phyloP scores from a whole-genome alignment of 768 basidiomycete species.

The Mycena galopus region DNA sequence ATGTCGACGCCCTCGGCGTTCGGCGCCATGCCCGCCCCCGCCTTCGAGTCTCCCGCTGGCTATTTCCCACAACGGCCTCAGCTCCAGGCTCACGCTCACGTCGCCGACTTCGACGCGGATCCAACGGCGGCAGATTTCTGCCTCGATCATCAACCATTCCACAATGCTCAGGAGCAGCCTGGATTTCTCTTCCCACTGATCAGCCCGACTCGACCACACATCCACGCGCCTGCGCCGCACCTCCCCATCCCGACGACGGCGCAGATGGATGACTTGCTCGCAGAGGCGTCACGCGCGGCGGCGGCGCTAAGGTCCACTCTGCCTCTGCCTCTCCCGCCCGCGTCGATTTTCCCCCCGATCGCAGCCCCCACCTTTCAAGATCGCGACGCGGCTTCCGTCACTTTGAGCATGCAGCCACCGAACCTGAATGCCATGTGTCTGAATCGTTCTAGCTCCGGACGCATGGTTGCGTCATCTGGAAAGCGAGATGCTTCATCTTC shows the following conservation, averaged over 20 bases:
- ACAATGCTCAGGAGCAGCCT: not conserved
- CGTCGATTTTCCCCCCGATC: slow-evolving; percentile 43
- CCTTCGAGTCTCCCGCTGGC: not conserved
- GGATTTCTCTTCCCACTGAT: not conserved
- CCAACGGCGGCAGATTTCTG: too few relatives aligned
- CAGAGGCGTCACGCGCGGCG: slow-evolving; percentile 1
- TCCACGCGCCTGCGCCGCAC: slow-evolving; percentile 14
- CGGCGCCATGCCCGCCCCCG: not conserved
- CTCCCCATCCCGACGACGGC: not conserved
- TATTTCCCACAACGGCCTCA: not conserved
- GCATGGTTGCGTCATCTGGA: not conserved
- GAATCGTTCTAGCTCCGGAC: slow-evolving; percentile 6
- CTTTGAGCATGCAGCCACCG: slow-evolving; percentile 44
- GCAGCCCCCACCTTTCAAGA: slow-evolving; percentile 45
- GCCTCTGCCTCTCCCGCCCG: not conserved
- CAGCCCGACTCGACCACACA: not conserved
- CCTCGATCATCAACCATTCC: not conserved
- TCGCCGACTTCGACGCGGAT: too few relatives aligned
- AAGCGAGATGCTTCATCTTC: slow-evolving; percentile 44
- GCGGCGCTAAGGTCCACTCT: not conserved
- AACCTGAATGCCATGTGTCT: slow-evolving; percentile 7
- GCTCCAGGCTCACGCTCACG: too few relatives aligned
- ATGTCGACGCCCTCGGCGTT: not conserved
- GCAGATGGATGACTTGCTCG: not conserved
- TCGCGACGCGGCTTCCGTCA: slow-evolving; percentile 45